Evolutionary conservation across 2,329 filamentous ascomycete species (phyloP).

Genomic region (Penicillium olsonii): DNA sequence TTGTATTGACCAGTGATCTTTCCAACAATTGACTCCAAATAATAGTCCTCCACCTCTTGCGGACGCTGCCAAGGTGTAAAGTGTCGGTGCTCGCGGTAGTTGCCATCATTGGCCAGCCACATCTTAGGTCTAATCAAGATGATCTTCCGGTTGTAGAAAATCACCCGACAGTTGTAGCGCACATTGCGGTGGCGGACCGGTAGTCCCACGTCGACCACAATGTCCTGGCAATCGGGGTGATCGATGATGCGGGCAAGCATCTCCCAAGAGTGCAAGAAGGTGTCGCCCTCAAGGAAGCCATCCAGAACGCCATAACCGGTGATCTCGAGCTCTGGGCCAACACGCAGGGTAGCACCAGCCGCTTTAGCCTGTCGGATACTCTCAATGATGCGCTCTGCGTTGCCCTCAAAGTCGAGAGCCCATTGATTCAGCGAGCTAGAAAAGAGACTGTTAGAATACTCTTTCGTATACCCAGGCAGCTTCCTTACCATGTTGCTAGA

Average conservation of each 20-base stretch:
- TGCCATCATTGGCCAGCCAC: slow-evolving; percentile 70
- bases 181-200: slow-evolving; percentile 64
- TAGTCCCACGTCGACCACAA: slow-evolving; percentile 35
- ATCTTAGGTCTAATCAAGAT: slow-evolving; percentile 72
- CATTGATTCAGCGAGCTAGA: slow-evolving; percentile 46
- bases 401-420: slow-evolving; percentile 65
- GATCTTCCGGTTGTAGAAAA: slow-evolving; percentile 66
- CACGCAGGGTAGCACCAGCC: slow-evolving; percentile 62
- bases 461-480: background rate
- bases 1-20: slow-evolving; percentile 57
- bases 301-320: slow-evolving; percentile 60
- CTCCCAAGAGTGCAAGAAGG: slow-evolving; percentile 63
- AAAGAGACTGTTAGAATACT: slow-evolving; percentile 3
- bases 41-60: slow-evolving; percentile 62
- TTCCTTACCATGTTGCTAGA: slow-evolving; percentile 45
- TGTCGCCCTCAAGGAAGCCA: slow-evolving; percentile 63
- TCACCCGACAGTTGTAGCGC: slow-evolving; percentile 67
- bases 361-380: slow-evolving; percentile 63
- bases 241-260: slow-evolving; percentile 62
- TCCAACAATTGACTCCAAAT: slow-evolving; percentile 61
- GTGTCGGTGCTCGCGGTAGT: slow-evolving; percentile 62
- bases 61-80: slow-evolving; percentile 66
- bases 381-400: slow-evolving; percentile 63
- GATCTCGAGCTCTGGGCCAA: slow-evolving; percentile 58
- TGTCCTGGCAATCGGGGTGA: slow-evolving; percentile 47